Evolutionary conservation across 2,329 filamentous ascomycete genomes (phyloP), one percentile per base, ranked within the genome.

Genomic region (Penicillium griseofulvum): DNA sequence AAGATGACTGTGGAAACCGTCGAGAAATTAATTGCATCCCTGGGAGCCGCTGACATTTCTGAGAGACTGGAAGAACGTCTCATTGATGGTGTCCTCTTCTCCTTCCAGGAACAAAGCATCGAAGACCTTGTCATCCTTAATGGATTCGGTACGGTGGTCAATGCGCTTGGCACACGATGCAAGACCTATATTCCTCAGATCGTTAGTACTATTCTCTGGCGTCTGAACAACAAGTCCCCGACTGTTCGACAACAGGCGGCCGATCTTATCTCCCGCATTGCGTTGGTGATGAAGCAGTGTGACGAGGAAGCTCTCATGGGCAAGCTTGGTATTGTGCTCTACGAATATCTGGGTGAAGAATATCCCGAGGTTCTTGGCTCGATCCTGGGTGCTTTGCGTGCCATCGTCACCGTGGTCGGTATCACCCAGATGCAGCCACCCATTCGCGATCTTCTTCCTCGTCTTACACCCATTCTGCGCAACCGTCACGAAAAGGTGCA

Each of bases 1-100:
- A 97, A 97, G 81, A 99, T 99, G 94, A 97, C 94, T 0, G 89
- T 99, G 33, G 94, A 99, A 79, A 97, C 94, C 0, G 86, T 97
- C 9, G 94, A 99, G 77, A 99, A 97, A 77, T 86, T 97, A 45
- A 89, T 99, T 67, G 91, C 93, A 16, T 91, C 91, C 53, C 82
- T 97, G 51, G 94, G 94, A 53, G 92, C 93, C 8, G 93, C 94
- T 34, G 94, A 99, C 70, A 92, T 99, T 65, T 89, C 90, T 24
- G 90, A 96, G 74, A 85, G 93, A 38, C 78, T 99, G 34, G 94
- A 99, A 74, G 94, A 97, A 75, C 85, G 91, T 45, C 83, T 99
- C 17, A 91, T 99, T 50, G 94, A 99, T 66, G 94, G 94, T 71
- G 94, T 99, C 34, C 82, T 99, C 24, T 89, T 94, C 69, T 90